These are phyloP conservation scores for Acanthochlamys bracteata DNA, from an alignment of 106 monocot genomes.

Conservation along the genomic window DNA sequence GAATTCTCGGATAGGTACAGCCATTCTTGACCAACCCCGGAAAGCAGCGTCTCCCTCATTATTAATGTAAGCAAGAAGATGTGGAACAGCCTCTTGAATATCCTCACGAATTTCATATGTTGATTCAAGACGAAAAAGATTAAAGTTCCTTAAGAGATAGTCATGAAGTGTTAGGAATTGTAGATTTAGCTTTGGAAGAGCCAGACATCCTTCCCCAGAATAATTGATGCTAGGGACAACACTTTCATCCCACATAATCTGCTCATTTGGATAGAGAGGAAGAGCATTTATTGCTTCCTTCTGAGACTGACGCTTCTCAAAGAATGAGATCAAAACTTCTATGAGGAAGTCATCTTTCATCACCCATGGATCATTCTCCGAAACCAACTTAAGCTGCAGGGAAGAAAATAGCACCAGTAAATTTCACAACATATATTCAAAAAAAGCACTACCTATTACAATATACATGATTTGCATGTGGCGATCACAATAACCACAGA, in stretches of 20 bases:
- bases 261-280: slow-evolving; percentile 95
- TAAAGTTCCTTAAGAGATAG: slow-evolving; percentile 90
- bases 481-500: no score
- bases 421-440: no score
- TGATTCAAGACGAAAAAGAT: slow-evolving; percentile 96
- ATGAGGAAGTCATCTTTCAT: slow-evolving; percentile 65
- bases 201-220: slow-evolving; percentile 95
- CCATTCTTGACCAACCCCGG: slow-evolving; percentile 99
- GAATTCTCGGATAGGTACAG: slow-evolving; percentile 83
- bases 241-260: slow-evolving; percentile 99
- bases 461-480: no score
- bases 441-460: no score
- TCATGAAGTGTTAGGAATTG: slow-evolving; percentile 98
- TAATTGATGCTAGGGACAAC: slow-evolving; percentile 98
- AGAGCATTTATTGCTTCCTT: slow-evolving; percentile 99
- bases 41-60: slow-evolving; percentile 94
- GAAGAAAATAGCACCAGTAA: no score
- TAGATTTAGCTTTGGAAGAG: slow-evolving; percentile 95
- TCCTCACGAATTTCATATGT: slow-evolving; percentile 99
- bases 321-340: slow-evolving; percentile 79
- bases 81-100: slow-evolving; percentile 97
- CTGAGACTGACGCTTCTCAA: slow-evolving; percentile 96
- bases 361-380: slow-evolving; percentile 74
- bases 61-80: slow-evolving; percentile 88
- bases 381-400: slow-evolving; percentile 90